Percentiles rank a stretch among this genome's conserved stretches.
These are phyloP conservation scores for Russula earlei DNA, from an alignment of 768 basidiomycete species.

Conservation along the genomic window DNA sequence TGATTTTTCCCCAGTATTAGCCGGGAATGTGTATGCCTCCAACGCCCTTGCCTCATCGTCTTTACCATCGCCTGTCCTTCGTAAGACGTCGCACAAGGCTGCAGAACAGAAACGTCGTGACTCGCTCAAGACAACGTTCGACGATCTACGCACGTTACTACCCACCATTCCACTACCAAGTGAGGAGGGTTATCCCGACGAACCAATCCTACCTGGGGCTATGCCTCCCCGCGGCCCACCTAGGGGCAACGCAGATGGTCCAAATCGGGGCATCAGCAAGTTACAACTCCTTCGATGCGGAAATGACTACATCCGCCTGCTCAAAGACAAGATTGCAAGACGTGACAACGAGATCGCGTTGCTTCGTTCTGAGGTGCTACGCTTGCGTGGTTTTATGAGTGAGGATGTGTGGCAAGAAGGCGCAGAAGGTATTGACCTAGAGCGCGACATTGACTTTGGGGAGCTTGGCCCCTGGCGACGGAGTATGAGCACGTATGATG, in stretches of 20 bases:
- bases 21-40: conserved; percentile 27
- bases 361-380: conserved; percentile 56
- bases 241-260: conserved; percentile 78
- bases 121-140: conserved; percentile 89
- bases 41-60: conserved; percentile 22
- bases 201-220: conserved; percentile 76
- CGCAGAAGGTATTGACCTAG: conserved; percentile 39
- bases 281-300: conserved; percentile 84
- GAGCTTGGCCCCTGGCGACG: conserved; percentile 29
- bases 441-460: conserved; percentile 49
- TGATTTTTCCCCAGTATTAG: conserved; percentile 20
- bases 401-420: conserved; percentile 27
- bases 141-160: conserved; percentile 70
- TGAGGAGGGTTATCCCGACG: conserved; percentile 59
- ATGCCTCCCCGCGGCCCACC: conserved; percentile 86
- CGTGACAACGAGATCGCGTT: conserved; percentile 68
- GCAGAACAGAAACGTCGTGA: conserved; percentile 98
- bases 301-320: conserved; percentile 74
- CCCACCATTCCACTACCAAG: conserved; percentile 83
- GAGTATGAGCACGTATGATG: conserved; percentile 17
- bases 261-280: conserved; percentile 92
- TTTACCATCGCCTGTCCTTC: conserved; percentile 31
- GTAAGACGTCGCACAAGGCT: conserved; percentile 85
- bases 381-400: conserved; percentile 38
- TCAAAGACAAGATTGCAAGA: conserved; percentile 69